These are phyloP conservation scores for Poteriospumella lacustris DNA, from an alignment of 108 stramenopile genomes.

Conservation along the genomic window DNA sequence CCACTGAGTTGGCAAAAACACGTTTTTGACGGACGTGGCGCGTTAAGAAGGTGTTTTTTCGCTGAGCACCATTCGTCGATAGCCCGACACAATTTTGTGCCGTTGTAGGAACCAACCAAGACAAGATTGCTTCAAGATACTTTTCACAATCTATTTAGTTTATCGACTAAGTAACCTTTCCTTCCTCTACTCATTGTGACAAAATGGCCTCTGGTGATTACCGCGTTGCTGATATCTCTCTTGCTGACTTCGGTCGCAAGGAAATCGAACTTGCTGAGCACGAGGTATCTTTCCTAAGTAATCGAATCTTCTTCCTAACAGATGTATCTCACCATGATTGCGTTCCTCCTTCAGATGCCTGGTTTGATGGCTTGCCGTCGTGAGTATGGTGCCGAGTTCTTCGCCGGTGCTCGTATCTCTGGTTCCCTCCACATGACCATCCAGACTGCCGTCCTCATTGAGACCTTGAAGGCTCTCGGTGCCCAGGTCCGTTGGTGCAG, in stretches of 20 bases:
- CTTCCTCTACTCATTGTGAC: too few species aligned
- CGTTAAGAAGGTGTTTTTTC: too few species aligned
- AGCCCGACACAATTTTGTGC: too few species aligned
- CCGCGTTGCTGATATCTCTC: constrained; percentile 97
- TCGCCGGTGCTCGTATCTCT: constrained; percentile 76
- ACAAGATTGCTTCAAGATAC: too few species aligned
- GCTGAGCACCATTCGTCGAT: too few species aligned
- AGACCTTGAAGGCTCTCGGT: constrained; percentile 90
- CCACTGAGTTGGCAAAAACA: too few species aligned
- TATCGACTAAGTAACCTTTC: too few species aligned
- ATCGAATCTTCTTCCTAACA: too few species aligned
- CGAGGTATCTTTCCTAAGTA: constrained; percentile 28
- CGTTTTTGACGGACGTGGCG: too few species aligned
- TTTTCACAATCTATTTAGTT: too few species aligned
- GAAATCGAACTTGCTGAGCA: constrained; percentile 96
- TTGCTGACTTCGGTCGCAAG: constrained; percentile 99
- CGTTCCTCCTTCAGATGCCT: constrained; percentile 92
- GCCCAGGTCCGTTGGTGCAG: constrained; percentile 98
- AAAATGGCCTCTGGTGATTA: constrained; percentile 95
- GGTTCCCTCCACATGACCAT: constrained; percentile 99
- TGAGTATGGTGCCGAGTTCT: constrained; percentile 76
- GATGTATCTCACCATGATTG: not conserved
- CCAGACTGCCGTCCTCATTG: constrained; percentile 99
- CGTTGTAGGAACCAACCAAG: too few species aligned
- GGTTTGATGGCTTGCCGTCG: constrained; percentile 95